Base-by-base conservation (phyloP, 257 asterid genomes). In the Coffea eugenioides region DNA sequence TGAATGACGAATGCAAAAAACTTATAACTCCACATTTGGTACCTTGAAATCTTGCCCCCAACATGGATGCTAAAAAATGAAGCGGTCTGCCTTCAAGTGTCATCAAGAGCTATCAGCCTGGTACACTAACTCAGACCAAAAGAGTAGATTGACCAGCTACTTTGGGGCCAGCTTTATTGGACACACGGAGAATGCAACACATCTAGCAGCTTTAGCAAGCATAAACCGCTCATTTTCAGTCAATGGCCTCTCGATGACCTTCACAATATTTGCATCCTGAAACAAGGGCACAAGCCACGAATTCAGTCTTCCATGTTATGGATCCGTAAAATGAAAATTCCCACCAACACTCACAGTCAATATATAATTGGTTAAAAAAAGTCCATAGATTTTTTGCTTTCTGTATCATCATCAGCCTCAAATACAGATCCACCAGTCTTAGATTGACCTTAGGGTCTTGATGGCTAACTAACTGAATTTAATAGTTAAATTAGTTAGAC, bases 181-280 rank as follows among this genome's bases (percentile, higher is more conserved):
- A 79, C 98, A 93, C 52, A 93, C 92, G 45, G 87, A 84, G 83
- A 95, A 95, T 45, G 97, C 98, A 79, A 92, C 82, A 59, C 98
- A 95, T 74, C 99, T 97, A 79, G 98, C 98, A 81, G 96, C 99
- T 91, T 92, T 95, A n/a, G 99, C 99, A 88, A 95, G 83, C 96
- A 91, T 87, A 81, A 95, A 93, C 31, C 99, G 93, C 83, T 95
- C 99, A 81, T 92, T 92, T 86, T 95, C 99, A 6, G 96, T 93
- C 94, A 93, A 84, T 80, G 94, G 92, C 82, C 99, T 91, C 90
- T 96, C 99, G 15, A 96, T 96, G 49, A 96, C 98, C 89, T 92
- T 96, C 85, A 94, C 91, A 77, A 94, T 87, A 85, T 94, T 96
- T 69, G 93, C 96, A 65, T 94, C 99, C 99, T 96, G 80, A 83